Evolutionary conservation across 352 stramenopile genomes (phyloP), one percentile per base, ranked within the genome.

Genomic region (Phytophthora europaea): DNA sequence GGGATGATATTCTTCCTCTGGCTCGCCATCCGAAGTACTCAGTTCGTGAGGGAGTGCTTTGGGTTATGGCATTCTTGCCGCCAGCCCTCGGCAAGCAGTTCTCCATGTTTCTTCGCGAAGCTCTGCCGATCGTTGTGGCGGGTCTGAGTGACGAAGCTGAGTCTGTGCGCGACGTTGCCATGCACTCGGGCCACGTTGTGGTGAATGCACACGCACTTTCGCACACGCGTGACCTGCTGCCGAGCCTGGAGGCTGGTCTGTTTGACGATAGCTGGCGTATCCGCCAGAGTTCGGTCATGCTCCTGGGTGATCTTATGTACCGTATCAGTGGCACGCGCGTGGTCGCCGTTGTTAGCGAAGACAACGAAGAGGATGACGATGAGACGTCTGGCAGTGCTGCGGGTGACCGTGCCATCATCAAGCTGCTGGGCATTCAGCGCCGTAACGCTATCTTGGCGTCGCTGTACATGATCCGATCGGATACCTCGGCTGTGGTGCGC

Each of bases 241-340:
- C 98, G 47, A 95, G 97, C 72, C 87, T 99, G 7, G 96, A 99
- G 73, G 81, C 89, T 36, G 98, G 98, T 38, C 89, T 99, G 43
- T 97, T 97, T 58, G 97, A 99, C 78, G 95, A 99, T 70, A 98
- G 99, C 82, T 99, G 98, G 95, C 95, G 98, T 63, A 99, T 99
- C 67, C 92, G 98, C 56, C 93, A 99, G 78, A 99, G 96, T 66
- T 99, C 97, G 3, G 94, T 99, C 34, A 95, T 93, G 70, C 79
- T 99, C 26, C 87, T 99, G 36, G 98, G 93, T 56, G 92, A 98
- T 67, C 85, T 98, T 66, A 95, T 99, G 74, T 99, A 98, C 79
- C 97, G 98, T 73, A 97, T 99, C 73, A 99, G 98, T 74, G 98
- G 98, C 50, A 99, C 96, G 1, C 98, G 98, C 61, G 92, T 97